phyloP scores from a whole-genome alignment of 305 asterid genomes.

The Fraxinus dipetala region DNA sequence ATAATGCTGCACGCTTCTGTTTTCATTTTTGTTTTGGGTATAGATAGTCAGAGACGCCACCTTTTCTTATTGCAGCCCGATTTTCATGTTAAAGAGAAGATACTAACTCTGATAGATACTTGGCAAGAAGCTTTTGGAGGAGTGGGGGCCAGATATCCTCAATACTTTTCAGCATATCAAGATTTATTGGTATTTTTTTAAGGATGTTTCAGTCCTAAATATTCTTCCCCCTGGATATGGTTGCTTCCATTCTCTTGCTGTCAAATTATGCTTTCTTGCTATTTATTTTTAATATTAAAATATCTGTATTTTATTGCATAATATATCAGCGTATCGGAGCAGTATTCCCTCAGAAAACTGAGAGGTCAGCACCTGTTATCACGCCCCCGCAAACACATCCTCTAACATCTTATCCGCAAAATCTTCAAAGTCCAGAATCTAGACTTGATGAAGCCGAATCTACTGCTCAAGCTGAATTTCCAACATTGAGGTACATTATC shows the following conservation, averaged over 20 bases:
- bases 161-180: constrained; percentile 86
- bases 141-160: constrained; percentile 86
- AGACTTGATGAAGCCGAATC: constrained; percentile 46
- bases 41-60: constrained; percentile 16
- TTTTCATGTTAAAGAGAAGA: constrained; percentile 94
- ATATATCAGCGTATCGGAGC: constrained; percentile 86
- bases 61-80: constrained; percentile 65
- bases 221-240: neutral
- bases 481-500: neutral
- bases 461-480: constrained; percentile 44
- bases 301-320: constrained; percentile 21
- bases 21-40: constrained; percentile 1
- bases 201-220: constrained; percentile 3
- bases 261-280: constrained; percentile 15
- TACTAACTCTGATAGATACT: constrained; percentile 87
- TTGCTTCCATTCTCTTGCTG: constrained; percentile 19
- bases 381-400: constrained; percentile 94
- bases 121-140: constrained; percentile 99
- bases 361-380: constrained; percentile 79
- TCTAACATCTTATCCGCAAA: constrained; percentile 75
- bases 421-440: constrained; percentile 67
- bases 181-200: constrained; percentile 69
- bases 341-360: constrained; percentile 90
- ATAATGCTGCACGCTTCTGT: constrained; percentile 12
- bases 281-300: neutral